Base-by-base conservation (phyloP, 805 yeast species). In the Yamadazyma sp. region DNA sequence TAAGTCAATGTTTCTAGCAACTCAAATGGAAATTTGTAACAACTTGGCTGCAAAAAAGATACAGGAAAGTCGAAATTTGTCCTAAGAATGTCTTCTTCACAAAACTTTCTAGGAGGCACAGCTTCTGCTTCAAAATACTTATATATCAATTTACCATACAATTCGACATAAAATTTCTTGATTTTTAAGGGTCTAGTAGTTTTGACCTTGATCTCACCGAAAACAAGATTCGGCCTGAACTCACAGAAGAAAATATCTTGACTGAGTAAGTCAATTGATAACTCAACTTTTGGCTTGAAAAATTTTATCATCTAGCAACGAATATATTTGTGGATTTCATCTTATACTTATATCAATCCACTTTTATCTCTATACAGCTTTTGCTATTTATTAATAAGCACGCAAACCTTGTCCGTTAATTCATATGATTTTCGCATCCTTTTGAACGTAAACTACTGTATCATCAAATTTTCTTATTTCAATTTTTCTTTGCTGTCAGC, bases 11-110 rank as follows among this genome's bases (percentile, higher is more conserved):
- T 10, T 8, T 16, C 12, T 5, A 28, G 8, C 7, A 28, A 28
- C n/a, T 28, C 31, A 28, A 28, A 28, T 9, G 31, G 31, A 5
- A 28, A 6, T n/a, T n/a, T 28, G 23, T 10, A 11, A 9, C 11
- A 7, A 5, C 31, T 19, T 7, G 20, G 12, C 11, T 9, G 13
- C 12, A 27, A n/a, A 7, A 6, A 7, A 6, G 7, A 5, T 7
- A 27, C 15, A 15, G 7, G n/a, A 16, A 27, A 17, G 19, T 14
- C 17, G 11, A 8, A 17, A 10, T 7, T 7, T n/a, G 15, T 7
- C 9, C 9, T 7, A 13, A 27, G 7, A 14, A 27, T 7, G 5
- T n/a, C 9, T 9, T 27, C 30, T 8, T 27, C 7, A 19, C 12
- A 6, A 12, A 9, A 27, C 27, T 14, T 24, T 14, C 16, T 24